Base-by-base conservation (phyloP, 306 rosid species). In the Ziziphus jujuba region DNA sequence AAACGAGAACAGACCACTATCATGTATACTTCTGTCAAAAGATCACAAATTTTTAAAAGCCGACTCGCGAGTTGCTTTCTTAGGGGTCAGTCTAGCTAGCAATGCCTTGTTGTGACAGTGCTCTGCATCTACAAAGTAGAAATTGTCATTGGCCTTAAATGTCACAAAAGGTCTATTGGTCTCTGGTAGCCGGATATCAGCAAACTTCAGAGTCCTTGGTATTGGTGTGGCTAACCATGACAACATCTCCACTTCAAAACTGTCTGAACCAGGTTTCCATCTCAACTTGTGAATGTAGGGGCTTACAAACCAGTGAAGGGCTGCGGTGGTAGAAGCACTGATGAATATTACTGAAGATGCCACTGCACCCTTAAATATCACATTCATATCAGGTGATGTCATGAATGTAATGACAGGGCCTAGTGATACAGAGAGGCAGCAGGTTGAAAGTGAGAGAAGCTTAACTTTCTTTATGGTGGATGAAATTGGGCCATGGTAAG, bases 351-450 rank as follows among this genome's bases (percentile, higher is more conserved):
- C 89, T 8, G 97, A 5, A 24, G 96, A 81, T 56, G 97, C 97
- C 34, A 93, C 93, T 1, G 92, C 97, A 61, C 97, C 95, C 75
- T 93, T 93, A 57, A 93, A 78, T 82, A 90, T 90, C 63, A 93
- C 99, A 77, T 93, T 93, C 89, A 84, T 83, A 60, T 83, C 96
- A 0, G 99, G 90, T 38, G 91, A 84, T 44, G 98, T 88, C 99
- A 93, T 88, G 84, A 90, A 93, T 50, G 97, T 93, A 68, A 93
- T 77, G 66, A 90, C 97, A 0, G 99, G 99, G 56, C 96, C 99
- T 0, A 90, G 79, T 0, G 99, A 93, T 20, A 88, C 92, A 0
- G 98, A 90, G 66, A 88, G 89, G 72, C 99, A 93, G 86, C 98
- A 93, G 20, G 97, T 93, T 11, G 98, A 90, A 43, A 93, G 87